Percentiles rank a stretch among this genome's conserved stretches.
Evolutionary conservation across 352 stramenopile species (phyloP).

Genomic region (Phytophthora syringae): DNA sequence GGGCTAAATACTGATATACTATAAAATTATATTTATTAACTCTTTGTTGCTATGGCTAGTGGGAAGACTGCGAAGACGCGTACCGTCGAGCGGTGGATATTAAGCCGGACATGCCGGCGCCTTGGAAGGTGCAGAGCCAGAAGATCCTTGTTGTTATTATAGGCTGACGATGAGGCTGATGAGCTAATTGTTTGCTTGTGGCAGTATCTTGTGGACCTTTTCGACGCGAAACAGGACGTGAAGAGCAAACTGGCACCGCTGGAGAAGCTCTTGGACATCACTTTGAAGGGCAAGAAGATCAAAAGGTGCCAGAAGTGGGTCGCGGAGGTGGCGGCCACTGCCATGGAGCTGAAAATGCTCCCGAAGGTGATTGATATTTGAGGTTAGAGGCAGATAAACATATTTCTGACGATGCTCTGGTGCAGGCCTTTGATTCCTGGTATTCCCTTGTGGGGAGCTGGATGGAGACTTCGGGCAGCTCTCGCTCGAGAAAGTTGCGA

Average conservation of each 20-base stretch:
- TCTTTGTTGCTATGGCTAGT: constrained; percentile 40
- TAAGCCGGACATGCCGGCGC: constrained; percentile 73
- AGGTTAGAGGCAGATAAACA: neutral
- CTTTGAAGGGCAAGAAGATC: constrained; percentile 72
- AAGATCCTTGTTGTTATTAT: neutral
- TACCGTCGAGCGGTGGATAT: constrained; percentile 69
- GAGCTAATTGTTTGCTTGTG: constrained; percentile 13
- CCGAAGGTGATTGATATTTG: constrained; percentile 33
- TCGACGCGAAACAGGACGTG: constrained; percentile 50
- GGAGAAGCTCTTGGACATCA: constrained; percentile 77
- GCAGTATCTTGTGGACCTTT: constrained; percentile 83
- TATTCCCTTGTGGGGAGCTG: constrained; percentile 64
- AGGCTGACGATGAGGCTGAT: neutral
- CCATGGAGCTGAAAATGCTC: constrained; percentile 59
- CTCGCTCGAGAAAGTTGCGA: constrained; percentile 54
- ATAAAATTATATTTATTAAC: too few species aligned
- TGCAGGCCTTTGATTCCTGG: constrained; percentile 79
- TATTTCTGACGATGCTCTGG: neutral
- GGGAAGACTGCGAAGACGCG: constrained; percentile 72
- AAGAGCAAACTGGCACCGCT: constrained; percentile 73
- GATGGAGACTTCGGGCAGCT: constrained; percentile 38
- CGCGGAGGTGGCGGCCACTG: constrained; percentile 61
- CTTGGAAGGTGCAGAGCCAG: constrained; percentile 70
- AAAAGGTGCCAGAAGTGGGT: constrained; percentile 87
- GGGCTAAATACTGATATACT: too few species aligned